Conservation (phyloP, 805 yeast species). For the Metschnikowia borealis region DNA sequence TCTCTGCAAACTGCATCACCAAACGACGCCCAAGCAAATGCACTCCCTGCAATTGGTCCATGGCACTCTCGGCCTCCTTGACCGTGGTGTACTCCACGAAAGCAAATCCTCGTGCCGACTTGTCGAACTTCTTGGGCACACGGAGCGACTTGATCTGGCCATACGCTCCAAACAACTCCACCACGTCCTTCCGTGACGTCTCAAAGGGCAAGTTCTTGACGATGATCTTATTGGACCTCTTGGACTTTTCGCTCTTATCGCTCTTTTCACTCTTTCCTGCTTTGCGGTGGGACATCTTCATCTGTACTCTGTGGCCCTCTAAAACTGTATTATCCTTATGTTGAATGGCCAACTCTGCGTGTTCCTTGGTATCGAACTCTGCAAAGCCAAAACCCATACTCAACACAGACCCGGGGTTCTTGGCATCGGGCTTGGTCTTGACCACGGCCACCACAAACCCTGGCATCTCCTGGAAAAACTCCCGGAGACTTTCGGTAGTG, state of each 20-base stretch:
- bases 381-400: conserved; percentile 99
- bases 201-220: conserved; percentile 97
- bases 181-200: conserved; percentile 88
- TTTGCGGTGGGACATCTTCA: conserved; percentile 82
- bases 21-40: conserved; percentile 93
- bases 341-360: conserved; percentile 72
- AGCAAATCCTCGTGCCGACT: conserved; percentile 94
- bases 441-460: conserved; percentile 84
- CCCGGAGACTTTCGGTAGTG: conserved; percentile 50
- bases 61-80: conserved; percentile 89
- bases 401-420: conserved; percentile 55
- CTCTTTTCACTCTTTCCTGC: conserved; percentile 20
- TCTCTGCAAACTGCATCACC: conserved; percentile 88
- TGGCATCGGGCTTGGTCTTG: conserved; percentile 85
- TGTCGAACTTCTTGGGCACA: conserved; percentile 94
- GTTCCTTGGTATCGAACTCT: conserved; percentile 74
- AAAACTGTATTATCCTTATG: conserved; percentile 71
- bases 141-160: conserved; percentile 93
- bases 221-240: conserved; percentile 70
- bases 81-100: conserved; percentile 86
- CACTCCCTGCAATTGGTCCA: conserved; percentile 91
- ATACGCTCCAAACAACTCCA: conserved; percentile 87
- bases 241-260: conserved; percentile 27
- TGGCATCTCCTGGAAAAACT: conserved; percentile 61
- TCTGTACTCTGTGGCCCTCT: conserved; percentile 86